Base-by-base conservation (phyloP, 2,329 filamentous ascomycete species). In the Scytalidium lignicola region DNA sequence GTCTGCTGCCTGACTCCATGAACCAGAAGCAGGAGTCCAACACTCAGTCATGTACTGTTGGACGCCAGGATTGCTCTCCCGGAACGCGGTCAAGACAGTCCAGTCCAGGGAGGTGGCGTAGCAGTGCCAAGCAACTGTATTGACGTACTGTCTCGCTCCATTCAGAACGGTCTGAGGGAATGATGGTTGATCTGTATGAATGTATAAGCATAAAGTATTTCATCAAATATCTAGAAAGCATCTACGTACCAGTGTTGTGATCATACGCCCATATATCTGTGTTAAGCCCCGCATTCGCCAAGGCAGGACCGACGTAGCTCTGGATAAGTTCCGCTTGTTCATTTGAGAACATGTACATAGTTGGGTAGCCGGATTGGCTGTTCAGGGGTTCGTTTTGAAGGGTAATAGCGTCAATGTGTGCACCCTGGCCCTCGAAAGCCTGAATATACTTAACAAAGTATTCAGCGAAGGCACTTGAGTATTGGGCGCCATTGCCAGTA, bases 1-100 rank as follows among this genome's bases (percentile, higher is more conserved):
- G 58, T 74, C 73, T 28, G 73, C 75, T 43, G 74, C 74, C 62
- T 77, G 74, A 61, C 65, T 83, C 13, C 84, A 74, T 8, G 8
- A 9, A 52, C 75, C 72, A 50, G 82, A 82, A 48, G 72, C 68
- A 44, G 67, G 70, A 0, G 69, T 69, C 70, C 69, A 73, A 61
- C 73, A 76, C 57, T 75, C 72, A 10, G 73, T 75, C 72, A 74
- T 74, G 63, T 72, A 73, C 55, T 75, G 72, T 21, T 64, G 61
- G 8, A 62, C 65, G 43, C 52, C 48, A 0, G 71, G 70, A 57
- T 70, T 69, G 22, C 55, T 53, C 49, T 66, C 61, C 54, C 73
- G 67, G 57, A 74, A 74, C 52, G 61, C 57, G 17, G 55, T 54
- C 9, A 64, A 43, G 13, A 63, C 59, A 20, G 43, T 22, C 49